Evolutionary conservation across 2,329 filamentous ascomycete species (phyloP).

Genomic region (Thelonectria blattea): DNA sequence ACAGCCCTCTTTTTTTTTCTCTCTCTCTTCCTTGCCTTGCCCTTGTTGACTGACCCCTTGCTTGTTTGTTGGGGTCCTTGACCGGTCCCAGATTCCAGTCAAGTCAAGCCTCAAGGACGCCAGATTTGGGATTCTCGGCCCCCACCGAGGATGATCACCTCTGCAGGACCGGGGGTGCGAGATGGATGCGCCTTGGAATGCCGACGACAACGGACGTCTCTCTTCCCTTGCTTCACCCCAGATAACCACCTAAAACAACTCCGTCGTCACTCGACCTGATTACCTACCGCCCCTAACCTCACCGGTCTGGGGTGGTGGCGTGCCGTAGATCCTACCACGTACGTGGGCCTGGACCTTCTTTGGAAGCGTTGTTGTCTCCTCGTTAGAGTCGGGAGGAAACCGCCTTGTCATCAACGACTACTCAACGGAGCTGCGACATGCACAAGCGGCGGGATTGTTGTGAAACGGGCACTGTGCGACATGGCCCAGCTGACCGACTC

Average conservation of each 20-base stretch:
- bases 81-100: conserved; percentile 26
- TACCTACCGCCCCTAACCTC: conserved; percentile 24
- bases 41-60: no score
- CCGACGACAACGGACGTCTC: conserved; percentile 19
- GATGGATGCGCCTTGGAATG: conserved; percentile 19
- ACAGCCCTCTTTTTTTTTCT: conserved; percentile 8
- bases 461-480: conserved; percentile 7
- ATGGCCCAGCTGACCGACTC: not conserved
- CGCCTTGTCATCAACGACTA: no score
- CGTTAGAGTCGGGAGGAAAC: conserved; percentile 14
- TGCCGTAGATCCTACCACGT: conserved; percentile 26
- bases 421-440: conserved; percentile 15
- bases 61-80: conserved; percentile 16
- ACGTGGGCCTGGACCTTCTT: conserved; percentile 23
- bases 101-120: conserved; percentile 6
- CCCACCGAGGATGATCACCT: conserved; percentile 28
- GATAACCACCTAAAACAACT: conserved; percentile 13
- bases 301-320: conserved; percentile 36
- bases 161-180: conserved; percentile 29
- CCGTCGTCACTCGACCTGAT: not conserved
- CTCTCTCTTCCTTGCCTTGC: not conserved
- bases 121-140: conserved; percentile 17
- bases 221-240: conserved; percentile 8
- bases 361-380: conserved; percentile 10
- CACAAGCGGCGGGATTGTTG: conserved; percentile 8